Conservation (phyloP, 2,329 filamentous ascomycete species). For the Colletotrichum musae region DNA sequence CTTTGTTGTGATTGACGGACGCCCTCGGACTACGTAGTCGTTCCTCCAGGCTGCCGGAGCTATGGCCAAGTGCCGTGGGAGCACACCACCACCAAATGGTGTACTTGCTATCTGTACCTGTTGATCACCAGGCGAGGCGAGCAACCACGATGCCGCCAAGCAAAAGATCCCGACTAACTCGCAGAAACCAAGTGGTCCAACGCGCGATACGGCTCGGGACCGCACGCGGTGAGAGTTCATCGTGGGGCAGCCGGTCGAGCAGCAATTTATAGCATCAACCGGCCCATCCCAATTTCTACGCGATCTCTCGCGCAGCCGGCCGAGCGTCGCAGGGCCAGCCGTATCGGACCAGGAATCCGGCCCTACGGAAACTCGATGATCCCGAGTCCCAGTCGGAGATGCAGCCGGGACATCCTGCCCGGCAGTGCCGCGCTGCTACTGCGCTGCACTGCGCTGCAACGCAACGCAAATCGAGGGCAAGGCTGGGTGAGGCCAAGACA, state of each 20-base stretch:
- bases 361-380: not conserved
- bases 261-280: slow-evolving; percentile 31
- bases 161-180: not conserved
- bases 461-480: slow-evolving; percentile 2
- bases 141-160: slow-evolving; percentile 9
- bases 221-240: slow-evolving; percentile 29
- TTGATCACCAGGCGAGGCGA: not conserved
- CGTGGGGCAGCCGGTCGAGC: slow-evolving; percentile 25
- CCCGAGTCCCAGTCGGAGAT: slow-evolving; percentile 19
- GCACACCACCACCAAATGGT: not conserved
- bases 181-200: slow-evolving; percentile 10
- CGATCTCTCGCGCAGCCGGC: slow-evolving; percentile 5
- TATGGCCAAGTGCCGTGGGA: slow-evolving; percentile 19
- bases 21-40: slow-evolving; percentile 2
- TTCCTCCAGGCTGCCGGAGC: slow-evolving; percentile 11
- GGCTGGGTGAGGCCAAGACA: not conserved
- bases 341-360: slow-evolving; percentile 22
- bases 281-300: slow-evolving; percentile 23
- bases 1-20: not conserved
- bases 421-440: not conserved
- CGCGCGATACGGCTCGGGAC: slow-evolving; percentile 9
- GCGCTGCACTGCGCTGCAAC: not conserved
- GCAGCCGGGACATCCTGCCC: slow-evolving; percentile 10
- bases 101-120: not conserved
- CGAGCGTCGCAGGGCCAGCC: slow-evolving; percentile 25